phyloP scores from a whole-genome alignment of 148 eudicot genomes.

The Beta vulgaris region DNA sequence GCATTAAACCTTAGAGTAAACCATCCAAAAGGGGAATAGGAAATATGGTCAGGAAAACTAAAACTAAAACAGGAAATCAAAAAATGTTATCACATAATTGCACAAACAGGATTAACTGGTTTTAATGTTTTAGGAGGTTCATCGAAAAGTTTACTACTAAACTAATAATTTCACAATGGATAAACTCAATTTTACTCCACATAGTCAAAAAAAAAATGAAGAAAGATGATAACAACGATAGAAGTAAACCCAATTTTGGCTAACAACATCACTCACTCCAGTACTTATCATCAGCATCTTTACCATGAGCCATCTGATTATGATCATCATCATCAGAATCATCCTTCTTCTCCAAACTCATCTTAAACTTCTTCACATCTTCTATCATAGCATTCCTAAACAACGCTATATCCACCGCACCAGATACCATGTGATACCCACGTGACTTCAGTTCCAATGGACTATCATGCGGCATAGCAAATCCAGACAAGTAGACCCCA shows the following conservation, averaged over 20 bases:
- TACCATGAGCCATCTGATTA: slow-evolving; percentile 15
- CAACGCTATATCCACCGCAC: slow-evolving; percentile 67
- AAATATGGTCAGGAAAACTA: too few relatives aligned
- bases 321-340: slow-evolving; percentile 5
- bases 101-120: too few relatives aligned
- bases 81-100: too few relatives aligned
- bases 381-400: slow-evolving; percentile 71
- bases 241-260: background rate
- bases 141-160: too few relatives aligned
- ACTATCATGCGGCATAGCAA: slow-evolving; percentile 75
- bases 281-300: slow-evolving; percentile 56
- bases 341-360: slow-evolving; percentile 20
- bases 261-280: slow-evolving; percentile 59
- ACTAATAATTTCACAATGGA: too few relatives aligned
- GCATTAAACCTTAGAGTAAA: too few relatives aligned
- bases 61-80: too few relatives aligned
- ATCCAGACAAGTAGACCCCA: slow-evolving; percentile 62
- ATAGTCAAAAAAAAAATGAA: too few relatives aligned
- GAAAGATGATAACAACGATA: background rate
- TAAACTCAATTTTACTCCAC: too few relatives aligned
- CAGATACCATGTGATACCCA: slow-evolving; percentile 86
- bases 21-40: too few relatives aligned
- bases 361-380: slow-evolving; percentile 72
- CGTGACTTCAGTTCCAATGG: slow-evolving; percentile 49
- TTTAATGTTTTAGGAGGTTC: too few relatives aligned